Evolutionary conservation across 2,329 filamentous ascomycete species (phyloP).

Genomic region (Aspergillus niger): DNA sequence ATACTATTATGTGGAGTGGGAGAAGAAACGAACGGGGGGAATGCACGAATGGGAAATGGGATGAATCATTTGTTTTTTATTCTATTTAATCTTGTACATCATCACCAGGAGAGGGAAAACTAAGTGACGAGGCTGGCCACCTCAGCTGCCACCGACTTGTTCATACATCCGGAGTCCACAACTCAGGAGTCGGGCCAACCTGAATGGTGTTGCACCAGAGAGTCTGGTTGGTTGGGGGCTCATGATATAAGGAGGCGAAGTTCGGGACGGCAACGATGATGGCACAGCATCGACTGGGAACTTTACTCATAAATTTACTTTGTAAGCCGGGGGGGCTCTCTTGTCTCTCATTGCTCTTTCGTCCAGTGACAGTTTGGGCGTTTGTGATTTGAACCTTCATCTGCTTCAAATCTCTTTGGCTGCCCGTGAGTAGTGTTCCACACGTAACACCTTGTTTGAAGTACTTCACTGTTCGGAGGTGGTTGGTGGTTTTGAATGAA

Average conservation of each 20-base stretch:
- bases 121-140: conserved; percentile 9
- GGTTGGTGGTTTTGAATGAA: no score
- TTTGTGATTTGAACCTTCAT: no score
- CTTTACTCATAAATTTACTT: background rate
- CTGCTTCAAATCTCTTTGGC: no score
- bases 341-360: background rate
- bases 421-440: background rate
- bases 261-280: conserved; percentile 1
- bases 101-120: background rate
- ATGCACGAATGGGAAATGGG: conserved; percentile 1
- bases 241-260: conserved; percentile 26
- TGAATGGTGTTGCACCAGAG: background rate
- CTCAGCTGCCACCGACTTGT: conserved; percentile 2
- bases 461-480: no score
- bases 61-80: background rate
- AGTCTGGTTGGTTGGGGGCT: conserved; percentile 19
- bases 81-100: no score
- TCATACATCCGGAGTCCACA: background rate
- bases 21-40: conserved; percentile 7
- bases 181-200: background rate
- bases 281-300: background rate
- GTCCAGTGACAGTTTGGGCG: background rate
- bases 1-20: background rate
- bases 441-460: background rate
- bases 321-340: background rate